Percentiles rank a stretch among this genome's conserved stretches.
These are phyloP conservation scores for Penicillium palitans DNA, from an alignment of 2,329 filamentous ascomycete genomes.

Conservation along the genomic window DNA sequence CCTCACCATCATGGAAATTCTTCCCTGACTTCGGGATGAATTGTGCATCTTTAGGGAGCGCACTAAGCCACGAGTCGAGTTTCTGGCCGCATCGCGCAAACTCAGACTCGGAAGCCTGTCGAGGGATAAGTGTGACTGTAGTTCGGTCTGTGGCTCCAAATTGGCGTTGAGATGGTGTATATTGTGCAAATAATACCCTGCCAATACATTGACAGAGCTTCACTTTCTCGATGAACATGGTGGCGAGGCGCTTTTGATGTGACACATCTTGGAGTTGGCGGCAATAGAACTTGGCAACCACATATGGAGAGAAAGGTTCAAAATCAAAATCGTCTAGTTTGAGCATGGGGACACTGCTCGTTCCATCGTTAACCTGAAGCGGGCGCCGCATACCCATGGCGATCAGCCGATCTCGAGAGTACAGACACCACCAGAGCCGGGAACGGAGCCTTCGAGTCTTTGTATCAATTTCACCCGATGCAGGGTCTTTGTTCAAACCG, in stretches of 20 bases:
- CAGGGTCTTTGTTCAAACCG: constrained; percentile 73
- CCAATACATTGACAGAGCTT: constrained; percentile 84
- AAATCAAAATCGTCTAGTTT: constrained; percentile 77
- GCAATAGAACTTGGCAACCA: constrained; percentile 63
- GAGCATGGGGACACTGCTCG: constrained; percentile 89
- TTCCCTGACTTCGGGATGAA: constrained; percentile 65
- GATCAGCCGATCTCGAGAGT: constrained; percentile 85
- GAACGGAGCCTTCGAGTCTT: constrained; percentile 75
- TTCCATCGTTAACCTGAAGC: constrained; percentile 83
- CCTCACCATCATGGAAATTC: constrained; percentile 53
- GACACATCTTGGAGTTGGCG: constrained; percentile 68
- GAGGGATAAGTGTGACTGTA: constrained; percentile 79
- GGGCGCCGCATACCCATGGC: constrained; percentile 86
- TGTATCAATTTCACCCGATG: constrained; percentile 62
- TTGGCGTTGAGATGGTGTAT: constrained; percentile 78
- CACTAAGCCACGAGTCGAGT: constrained; percentile 70
- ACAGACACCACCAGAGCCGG: constrained; percentile 91
- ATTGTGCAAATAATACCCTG: constrained; percentile 80
- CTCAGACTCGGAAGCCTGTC: constrained; percentile 74
- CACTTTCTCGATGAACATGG: constrained; percentile 84
- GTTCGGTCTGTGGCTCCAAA: constrained; percentile 67
- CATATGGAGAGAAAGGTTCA: constrained; percentile 62
- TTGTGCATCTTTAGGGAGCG: constrained; percentile 68
- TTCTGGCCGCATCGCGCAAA: constrained; percentile 74
- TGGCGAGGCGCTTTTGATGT: constrained; percentile 73